phyloP scores from a whole-genome alignment of 768 basidiomycete genomes.

The Omphalotus guepiniiformis region DNA sequence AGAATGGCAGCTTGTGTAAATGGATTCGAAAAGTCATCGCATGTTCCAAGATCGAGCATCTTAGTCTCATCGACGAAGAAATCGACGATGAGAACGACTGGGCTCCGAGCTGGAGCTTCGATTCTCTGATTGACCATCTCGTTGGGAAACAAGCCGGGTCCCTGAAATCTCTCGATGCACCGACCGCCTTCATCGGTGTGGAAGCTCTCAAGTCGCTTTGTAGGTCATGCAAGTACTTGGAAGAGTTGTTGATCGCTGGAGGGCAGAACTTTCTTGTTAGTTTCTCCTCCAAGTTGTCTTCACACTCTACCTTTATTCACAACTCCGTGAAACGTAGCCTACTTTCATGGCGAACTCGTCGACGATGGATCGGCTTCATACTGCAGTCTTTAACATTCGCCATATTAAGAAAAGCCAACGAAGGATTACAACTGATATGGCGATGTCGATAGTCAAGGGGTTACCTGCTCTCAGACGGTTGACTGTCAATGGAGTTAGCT shows the following conservation, averaged over 20 bases:
- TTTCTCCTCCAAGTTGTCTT: too few species aligned
- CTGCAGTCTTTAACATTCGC: too few species aligned
- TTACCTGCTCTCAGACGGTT: too few species aligned
- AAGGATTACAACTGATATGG: too few species aligned
- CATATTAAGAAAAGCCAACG: too few species aligned
- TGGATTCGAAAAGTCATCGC: conserved; percentile 38
- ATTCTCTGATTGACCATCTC: conserved; percentile 38
- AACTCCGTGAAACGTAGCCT: too few species aligned
- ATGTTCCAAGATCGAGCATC: conserved; percentile 22
- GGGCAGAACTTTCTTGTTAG: conserved; percentile 28
- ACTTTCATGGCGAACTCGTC: too few species aligned
- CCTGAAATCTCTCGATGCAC: conserved; percentile 30
- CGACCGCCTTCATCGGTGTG: conserved; percentile 26
- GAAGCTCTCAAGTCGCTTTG: conserved; percentile 25
- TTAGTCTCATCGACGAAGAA: conserved; percentile 24
- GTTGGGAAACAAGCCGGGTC: conserved; percentile 25
- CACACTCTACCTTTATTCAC: too few species aligned
- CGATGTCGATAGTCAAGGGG: too few species aligned
- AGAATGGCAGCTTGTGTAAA: conserved; percentile 26
- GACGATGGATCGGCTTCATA: too few species aligned
- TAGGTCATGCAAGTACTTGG: conserved; percentile 26
- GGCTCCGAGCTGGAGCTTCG: conserved; percentile 20
- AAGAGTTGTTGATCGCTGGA: conserved; percentile 29
- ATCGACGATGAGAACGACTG: conserved; percentile 17
- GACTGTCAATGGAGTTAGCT: too few species aligned